Evolutionary conservation across 2,329 filamentous ascomycete genomes (phyloP).

Genomic region (Tolypocladium paradoxum): DNA sequence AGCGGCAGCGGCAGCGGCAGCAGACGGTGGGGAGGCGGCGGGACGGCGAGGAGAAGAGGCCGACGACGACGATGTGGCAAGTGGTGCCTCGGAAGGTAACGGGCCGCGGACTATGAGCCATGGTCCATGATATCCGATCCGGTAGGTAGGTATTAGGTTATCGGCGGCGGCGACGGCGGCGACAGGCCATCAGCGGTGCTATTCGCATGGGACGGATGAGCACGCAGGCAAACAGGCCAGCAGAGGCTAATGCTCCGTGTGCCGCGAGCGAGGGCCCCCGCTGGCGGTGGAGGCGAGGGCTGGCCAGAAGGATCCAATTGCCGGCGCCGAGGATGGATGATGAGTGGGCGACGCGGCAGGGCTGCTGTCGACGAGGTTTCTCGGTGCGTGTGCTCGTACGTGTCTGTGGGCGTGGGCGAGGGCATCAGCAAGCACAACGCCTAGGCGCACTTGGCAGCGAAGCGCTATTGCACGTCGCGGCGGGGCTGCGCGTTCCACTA

Average conservation of each 20-base stretch:
- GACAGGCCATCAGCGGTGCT: too few species aligned
- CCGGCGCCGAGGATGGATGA: background rate
- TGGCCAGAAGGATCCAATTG: background rate
- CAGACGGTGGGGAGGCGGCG: background rate
- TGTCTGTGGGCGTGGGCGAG: too few species aligned
- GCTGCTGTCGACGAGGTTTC: too few species aligned
- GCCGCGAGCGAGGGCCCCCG: background rate
- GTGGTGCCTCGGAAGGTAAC: background rate
- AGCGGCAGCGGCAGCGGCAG: too few species aligned
- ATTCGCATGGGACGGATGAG: too few species aligned
- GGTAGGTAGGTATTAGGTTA: background rate
- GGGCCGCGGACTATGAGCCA: background rate
- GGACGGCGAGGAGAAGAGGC: background rate
- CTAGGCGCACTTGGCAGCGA: too few species aligned
- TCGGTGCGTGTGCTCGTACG: too few species aligned
- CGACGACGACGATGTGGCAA: background rate
- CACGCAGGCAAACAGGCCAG: too few species aligned
- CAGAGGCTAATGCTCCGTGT: background rate
- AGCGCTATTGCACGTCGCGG: background rate
- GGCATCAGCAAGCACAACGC: too few species aligned
- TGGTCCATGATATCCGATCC: background rate
- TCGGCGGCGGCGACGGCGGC: background rate
- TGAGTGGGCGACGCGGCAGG: background rate
- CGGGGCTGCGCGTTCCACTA: constrained; percentile 11
- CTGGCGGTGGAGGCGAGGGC: background rate